Percentiles rank a stretch among this genome's conserved stretches.
phyloP scores from a whole-genome alignment of 345 rosid genomes.

The Populus nigra region DNA sequence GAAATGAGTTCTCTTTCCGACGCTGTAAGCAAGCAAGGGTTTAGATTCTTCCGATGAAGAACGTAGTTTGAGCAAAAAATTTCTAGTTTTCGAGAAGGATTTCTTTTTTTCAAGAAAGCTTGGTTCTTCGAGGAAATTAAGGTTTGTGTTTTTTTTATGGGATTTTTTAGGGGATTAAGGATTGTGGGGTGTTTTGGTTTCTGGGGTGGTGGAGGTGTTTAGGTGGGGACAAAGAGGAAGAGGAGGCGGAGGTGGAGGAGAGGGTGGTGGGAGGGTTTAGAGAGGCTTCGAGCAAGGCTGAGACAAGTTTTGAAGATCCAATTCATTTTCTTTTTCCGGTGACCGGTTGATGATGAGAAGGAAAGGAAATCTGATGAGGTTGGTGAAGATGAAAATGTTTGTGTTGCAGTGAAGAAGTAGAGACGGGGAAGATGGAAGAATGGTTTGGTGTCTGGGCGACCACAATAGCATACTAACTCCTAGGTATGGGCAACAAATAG shows the following conservation, averaged over 20 bases:
- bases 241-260: constrained; percentile 70
- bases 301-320: constrained; percentile 28
- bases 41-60: not conserved
- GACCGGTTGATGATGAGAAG: constrained; percentile 9
- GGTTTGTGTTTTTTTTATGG: not conserved
- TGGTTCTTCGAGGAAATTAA: not conserved
- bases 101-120: not conserved
- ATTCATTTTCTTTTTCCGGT: constrained; percentile 38
- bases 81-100: not conserved
- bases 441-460: not conserved
- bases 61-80: not conserved
- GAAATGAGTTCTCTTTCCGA: not conserved
- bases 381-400: not conserved
- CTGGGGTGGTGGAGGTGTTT: constrained; percentile 11
- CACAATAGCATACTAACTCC: not conserved
- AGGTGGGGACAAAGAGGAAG: constrained; percentile 82
- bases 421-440: not conserved
- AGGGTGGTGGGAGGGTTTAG: constrained; percentile 47
- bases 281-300: constrained; percentile 33
- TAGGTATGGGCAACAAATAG: not conserved
- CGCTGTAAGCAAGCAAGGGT: not conserved
- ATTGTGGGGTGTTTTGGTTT: not conserved
- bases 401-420: not conserved
- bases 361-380: not conserved
- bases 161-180: not conserved